Evolutionary conservation across 1,139 yeast genomes (phyloP), one percentile per base, ranked within the genome.

Genomic region (Suhomyces ambrosiae): DNA sequence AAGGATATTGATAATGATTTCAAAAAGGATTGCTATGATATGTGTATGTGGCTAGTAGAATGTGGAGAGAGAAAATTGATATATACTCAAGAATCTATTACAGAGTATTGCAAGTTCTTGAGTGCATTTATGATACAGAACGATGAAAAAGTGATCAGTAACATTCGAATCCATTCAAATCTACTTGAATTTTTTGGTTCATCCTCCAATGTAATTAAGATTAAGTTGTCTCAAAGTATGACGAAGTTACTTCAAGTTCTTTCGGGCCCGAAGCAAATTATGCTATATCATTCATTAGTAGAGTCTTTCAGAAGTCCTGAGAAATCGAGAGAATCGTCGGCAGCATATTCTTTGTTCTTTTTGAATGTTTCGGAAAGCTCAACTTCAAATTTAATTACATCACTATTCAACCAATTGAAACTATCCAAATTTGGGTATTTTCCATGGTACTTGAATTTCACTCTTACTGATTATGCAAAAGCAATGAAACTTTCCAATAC

Each of bases 361-460:
- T 51, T 62, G 2, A 35, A 37, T 0, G 35, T 78, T 3, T 52
- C 75, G 1, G 32, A 46, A 2, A 38, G 58, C 1, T 63, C 71
- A 1, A 49, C 58, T 6, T 54, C 56, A 27, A 34, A 68, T 6
- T 43, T 61, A 18, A 42, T 62, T 18, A 56, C 71, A 3, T 54
- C 68, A 1, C 42, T 74, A 4, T 70, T 70, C 47, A 72, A 68
- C 41, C 50, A 76, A 27, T 52, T 74, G 5, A 79, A 74, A 41
- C 56, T 65, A 21, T 59, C 73, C 1, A 48, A 54, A 13, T 66
- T 63, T 33, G 48, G 53, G 0, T 60, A 61, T 32, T 60, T 74
- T 23, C 38, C 48, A 9, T 55, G 60, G 0, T 71, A 68, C 37
- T 47, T 72, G 7, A 45, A 47, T 3, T 35, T 37, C 4, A 49